Conservation (phyloP, 2,329 filamentous ascomycete species). For the Neoscytalidium dimidiatum region DNA sequence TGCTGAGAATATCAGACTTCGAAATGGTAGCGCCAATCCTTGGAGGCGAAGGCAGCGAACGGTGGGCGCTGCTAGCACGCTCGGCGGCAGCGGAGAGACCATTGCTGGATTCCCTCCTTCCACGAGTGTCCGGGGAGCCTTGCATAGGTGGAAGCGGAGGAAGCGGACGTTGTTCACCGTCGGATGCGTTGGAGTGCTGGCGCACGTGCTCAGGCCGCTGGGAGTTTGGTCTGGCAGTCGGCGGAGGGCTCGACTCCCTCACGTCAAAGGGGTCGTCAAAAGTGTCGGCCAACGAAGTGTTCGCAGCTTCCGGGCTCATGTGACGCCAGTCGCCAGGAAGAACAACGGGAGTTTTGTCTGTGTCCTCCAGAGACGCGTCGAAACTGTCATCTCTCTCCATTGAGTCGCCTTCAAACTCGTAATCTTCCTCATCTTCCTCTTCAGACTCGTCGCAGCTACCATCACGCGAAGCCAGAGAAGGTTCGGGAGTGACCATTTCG, state of each 20-base stretch:
- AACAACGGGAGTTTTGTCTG: slow-evolving; percentile 97
- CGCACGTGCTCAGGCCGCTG: slow-evolving; percentile 39
- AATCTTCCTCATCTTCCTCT: slow-evolving; percentile 72
- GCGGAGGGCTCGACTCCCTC: slow-evolving; percentile 44
- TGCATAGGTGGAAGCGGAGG: slow-evolving; percentile 76
- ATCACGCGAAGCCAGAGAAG: slow-evolving; percentile 90
- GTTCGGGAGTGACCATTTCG: slow-evolving; percentile 93
- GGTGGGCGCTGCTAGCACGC: slow-evolving; percentile 65
- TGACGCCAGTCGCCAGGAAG: slow-evolving; percentile 93
- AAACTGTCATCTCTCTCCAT: slow-evolving; percentile 82
- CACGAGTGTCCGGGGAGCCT: slow-evolving; percentile 54
- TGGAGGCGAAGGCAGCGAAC: slow-evolving; percentile 73
- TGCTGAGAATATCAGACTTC: slow-evolving; percentile 77
- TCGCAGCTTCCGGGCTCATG: slow-evolving; percentile 66
- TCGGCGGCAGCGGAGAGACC: slow-evolving; percentile 73
- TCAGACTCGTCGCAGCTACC: slow-evolving; percentile 85
- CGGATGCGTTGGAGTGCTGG: slow-evolving; percentile 74
- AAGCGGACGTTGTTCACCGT: slow-evolving; percentile 79
- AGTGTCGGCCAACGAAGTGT: slow-evolving; percentile 54
- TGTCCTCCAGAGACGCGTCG: slow-evolving; percentile 91
- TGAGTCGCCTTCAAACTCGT: slow-evolving; percentile 60
- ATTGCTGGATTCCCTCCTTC: slow-evolving; percentile 59
- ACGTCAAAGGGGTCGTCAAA: slow-evolving; percentile 66
- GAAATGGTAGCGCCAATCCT: slow-evolving; percentile 61
- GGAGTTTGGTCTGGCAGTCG: not conserved